Conservation (phyloP, 306 rosid species). For the Vigna trinervia region DNA sequence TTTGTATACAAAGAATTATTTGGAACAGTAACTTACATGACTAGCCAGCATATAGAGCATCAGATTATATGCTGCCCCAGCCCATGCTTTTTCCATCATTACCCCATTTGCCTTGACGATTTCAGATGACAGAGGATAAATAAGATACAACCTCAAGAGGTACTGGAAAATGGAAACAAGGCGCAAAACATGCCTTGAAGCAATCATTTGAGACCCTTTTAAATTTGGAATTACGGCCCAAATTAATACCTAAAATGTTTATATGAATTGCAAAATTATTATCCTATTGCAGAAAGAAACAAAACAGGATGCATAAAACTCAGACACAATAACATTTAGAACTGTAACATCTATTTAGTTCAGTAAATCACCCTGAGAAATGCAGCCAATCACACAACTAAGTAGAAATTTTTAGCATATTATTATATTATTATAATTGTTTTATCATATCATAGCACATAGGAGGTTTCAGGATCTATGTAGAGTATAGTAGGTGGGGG, state of each 20-base stretch:
- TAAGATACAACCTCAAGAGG: constrained; percentile 62
- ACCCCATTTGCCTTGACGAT: constrained; percentile 63
- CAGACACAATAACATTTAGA: constrained; percentile 5
- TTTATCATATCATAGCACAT: not conserved
- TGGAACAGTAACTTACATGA: constrained; percentile 55
- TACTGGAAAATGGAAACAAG: constrained; percentile 63
- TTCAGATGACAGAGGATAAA: constrained; percentile 61
- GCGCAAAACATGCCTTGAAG: constrained; percentile 54
- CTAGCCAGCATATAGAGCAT: constrained; percentile 70
- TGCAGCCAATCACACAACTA: not conserved
- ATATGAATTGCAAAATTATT: constrained; percentile 29
- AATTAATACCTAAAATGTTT: constrained; percentile 54
- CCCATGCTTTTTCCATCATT: constrained; percentile 74
- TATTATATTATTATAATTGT: not conserved
- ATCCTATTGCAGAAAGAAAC: constrained; percentile 24
- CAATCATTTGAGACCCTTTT: constrained; percentile 55
- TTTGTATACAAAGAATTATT: constrained; percentile 26
- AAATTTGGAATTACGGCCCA: constrained; percentile 64
- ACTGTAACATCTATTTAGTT: constrained; percentile 33
- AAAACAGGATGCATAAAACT: not conserved
- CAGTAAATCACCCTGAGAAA: constrained; percentile 7
- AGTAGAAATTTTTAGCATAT: not conserved
- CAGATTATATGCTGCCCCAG: constrained; percentile 69
- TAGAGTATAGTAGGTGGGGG: not conserved
- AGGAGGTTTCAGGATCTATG: not conserved